These are phyloP conservation scores for Hanseniaspora singularis DNA, from an alignment of 805 yeast genomes.

Conservation along the genomic window DNA sequence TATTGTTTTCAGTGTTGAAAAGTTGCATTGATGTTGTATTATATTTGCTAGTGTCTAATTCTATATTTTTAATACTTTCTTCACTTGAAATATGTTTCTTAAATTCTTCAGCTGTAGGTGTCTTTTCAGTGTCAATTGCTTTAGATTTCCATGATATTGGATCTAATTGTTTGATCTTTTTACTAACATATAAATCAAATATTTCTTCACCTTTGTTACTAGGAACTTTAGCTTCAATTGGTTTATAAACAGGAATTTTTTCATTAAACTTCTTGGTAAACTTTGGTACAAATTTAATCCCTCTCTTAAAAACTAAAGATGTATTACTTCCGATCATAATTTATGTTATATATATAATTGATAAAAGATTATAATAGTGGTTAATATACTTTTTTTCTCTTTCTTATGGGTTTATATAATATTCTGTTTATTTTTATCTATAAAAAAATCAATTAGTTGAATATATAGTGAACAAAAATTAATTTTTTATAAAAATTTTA, in stretches of 20 bases:
- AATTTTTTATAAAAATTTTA: too few species aligned
- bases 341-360: conserved; percentile 1
- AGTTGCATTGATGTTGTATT: neutral
- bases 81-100: neutral
- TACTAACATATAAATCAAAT: conserved; percentile 1
- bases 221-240: conserved; percentile 12
- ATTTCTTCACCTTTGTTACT: conserved; percentile 11
- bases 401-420: too few species aligned
- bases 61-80: neutral
- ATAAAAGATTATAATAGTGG: too few species aligned
- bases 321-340: neutral
- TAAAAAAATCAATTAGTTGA: too few species aligned
- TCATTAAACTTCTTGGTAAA: neutral
- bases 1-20: neutral
- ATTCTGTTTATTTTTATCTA: too few species aligned
- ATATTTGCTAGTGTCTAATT: neutral
- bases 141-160: conserved; percentile 10
- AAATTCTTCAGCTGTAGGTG: neutral
- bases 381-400: too few species aligned
- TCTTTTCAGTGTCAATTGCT: neutral
- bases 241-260: neutral
- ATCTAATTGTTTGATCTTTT: conserved; percentile 3
- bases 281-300: neutral
- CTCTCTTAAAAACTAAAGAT: neutral
- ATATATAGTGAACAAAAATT: too few species aligned